A percentile compares a stretch with the other conserved stretches of the same genome.
Conservation (phyloP, 2,329 filamentous ascomycete genomes). For the Zymoseptoria pseudotritici region DNA sequence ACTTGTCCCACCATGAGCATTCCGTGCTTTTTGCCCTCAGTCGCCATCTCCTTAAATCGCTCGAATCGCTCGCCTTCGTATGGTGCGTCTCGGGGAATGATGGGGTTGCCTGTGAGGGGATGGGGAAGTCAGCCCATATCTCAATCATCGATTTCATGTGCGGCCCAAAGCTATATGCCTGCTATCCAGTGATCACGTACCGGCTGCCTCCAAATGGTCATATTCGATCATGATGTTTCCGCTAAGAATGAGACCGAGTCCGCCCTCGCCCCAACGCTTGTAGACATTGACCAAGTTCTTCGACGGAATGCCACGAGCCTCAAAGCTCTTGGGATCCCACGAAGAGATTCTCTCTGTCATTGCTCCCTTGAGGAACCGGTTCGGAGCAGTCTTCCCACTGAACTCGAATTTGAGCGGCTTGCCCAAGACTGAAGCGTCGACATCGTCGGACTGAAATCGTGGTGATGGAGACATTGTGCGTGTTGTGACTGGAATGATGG, state of each 20-base stretch:
- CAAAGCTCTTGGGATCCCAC: conserved; percentile 49
- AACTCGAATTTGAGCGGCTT: conserved; percentile 41
- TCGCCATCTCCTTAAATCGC: conserved; percentile 50
- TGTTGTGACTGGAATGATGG: not conserved
- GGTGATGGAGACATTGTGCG: conserved; percentile 30
- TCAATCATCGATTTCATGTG: not conserved
- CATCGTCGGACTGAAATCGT: conserved; percentile 36
- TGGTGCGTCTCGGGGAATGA: conserved; percentile 48
- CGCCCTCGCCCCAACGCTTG: conserved; percentile 53
- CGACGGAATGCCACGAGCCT: conserved; percentile 48
- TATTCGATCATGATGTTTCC: conserved; percentile 60
- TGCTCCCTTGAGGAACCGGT: conserved; percentile 60
- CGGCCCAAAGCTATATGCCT: too few species aligned
- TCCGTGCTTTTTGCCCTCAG: conserved; percentile 49
- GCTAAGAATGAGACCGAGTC: conserved; percentile 50
- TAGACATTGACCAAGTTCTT: conserved; percentile 52
- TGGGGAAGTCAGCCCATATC: not conserved
- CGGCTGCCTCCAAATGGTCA: conserved; percentile 35
- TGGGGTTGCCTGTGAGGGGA: conserved; percentile 46
- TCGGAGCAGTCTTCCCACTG: conserved; percentile 50
- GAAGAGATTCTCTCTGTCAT: conserved; percentile 60
- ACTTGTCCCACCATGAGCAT: conserved; percentile 54
- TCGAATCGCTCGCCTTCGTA: conserved; percentile 53
- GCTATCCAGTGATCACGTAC: too few species aligned
- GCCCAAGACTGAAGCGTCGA: conserved; percentile 34